phyloP scores from a whole-genome alignment of 2,329 filamentous ascomycete species.

The Clonostachys sp. region DNA sequence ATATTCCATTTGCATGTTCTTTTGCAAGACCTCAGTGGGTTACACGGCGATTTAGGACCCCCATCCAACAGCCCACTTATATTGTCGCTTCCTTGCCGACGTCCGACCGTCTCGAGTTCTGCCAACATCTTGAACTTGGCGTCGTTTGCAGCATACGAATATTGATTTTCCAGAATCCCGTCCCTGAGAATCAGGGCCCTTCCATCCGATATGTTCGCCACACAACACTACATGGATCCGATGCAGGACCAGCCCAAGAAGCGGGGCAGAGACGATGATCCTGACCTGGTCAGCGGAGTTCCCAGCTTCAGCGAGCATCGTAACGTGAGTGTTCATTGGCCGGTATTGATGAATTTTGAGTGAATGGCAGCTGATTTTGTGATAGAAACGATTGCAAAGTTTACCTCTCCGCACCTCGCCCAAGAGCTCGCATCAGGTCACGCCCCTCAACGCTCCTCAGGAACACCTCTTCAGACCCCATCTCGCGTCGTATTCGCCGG shows the following conservation, averaged over 20 bases:
- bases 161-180: too few species aligned
- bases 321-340: slow-evolving; percentile 29
- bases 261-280: slow-evolving; percentile 40
- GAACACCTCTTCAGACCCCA: slow-evolving; percentile 21
- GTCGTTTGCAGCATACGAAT: too few species aligned
- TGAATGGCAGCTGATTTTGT: not conserved
- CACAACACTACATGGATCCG: slow-evolving; percentile 21
- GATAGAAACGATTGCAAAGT: slow-evolving; percentile 49
- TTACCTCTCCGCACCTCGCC: slow-evolving; percentile 45
- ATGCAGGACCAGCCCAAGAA: slow-evolving; percentile 32
- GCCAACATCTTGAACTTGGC: too few species aligned
- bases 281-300: slow-evolving; percentile 25
- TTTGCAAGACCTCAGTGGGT: too few species aligned
- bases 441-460: slow-evolving; percentile 32
- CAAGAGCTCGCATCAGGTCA: slow-evolving; percentile 23
- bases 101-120: too few species aligned
- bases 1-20: too few species aligned
- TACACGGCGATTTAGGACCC: too few species aligned
- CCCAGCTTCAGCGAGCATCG: slow-evolving; percentile 45
- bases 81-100: too few species aligned
- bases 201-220: slow-evolving; percentile 26
- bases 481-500: slow-evolving; percentile 20
- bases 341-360: slow-evolving; percentile 6
- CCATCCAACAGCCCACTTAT: too few species aligned
- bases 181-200: too few species aligned